Base-by-base conservation (phyloP, 2,329 filamentous ascomycete genomes). In the Aureobasidium mangrovei region DNA sequence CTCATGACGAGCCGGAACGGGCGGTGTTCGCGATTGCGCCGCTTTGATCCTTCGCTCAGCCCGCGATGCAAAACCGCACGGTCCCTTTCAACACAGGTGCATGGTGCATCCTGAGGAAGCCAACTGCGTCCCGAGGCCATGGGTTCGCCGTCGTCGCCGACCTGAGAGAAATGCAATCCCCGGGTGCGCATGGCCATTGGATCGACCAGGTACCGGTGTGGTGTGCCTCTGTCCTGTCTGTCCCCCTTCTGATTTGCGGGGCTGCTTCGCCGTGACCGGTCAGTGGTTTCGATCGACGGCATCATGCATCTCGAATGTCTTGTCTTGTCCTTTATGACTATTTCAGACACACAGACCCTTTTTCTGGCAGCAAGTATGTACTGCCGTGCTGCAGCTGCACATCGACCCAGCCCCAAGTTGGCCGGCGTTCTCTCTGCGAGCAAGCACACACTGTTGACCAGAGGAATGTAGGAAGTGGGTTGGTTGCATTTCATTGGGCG, bases 11-110 rank as follows among this genome's bases (percentile, higher is more conserved):
- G 39, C 36, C 26, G 27, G 46, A 8, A n/a, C 12, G 48, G 48
- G 48, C 38, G 39, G 48, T 26, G 32, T 36, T 36, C 26, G 7
- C 3, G 7, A 36, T 24, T 28, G 47, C 47, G 31, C 31, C 48
- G 48, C 39, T 26, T 6, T 10, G 10, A 52, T 42, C 48, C 48
- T 52, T 43, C 39, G 39, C 48, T 52, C 48, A 43, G 48, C 48
- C 48, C 10, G 42, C 31, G 28, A 51, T 43, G 31, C 31, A 43
- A 12, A 27, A 33, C 32, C 35, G 48, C 48, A 42, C 48, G 48
- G 48, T 26, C 48, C 38, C 38, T 33, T 51, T n/a, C 26, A 26
- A 8, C 38, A 10, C 47, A 51, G 40, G 29, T 41, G 47, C 47
- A 41, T 51, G 18, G 18, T 28, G 36, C 38, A 51, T 38, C 47